phyloP scores from a whole-genome alignment of 306 rosid species.

The Fagus sylvatica region DNA sequence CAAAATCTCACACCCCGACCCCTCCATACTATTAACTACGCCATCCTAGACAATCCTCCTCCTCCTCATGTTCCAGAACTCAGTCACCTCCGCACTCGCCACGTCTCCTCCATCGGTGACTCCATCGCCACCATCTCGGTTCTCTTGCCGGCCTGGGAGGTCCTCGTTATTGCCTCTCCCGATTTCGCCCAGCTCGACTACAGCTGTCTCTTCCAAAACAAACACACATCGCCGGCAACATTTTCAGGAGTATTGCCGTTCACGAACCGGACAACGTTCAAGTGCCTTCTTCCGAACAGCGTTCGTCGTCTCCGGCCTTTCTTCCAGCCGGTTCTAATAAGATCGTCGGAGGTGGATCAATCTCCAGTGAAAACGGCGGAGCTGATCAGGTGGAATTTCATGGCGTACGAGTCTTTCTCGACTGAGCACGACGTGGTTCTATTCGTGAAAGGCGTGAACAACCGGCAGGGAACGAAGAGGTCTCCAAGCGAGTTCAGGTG shows the following conservation, averaged over 20 bases:
- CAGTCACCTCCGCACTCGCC: slow-evolving; percentile 30
- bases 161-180: slow-evolving; percentile 43
- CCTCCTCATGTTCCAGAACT: too few relatives aligned
- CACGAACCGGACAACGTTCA: slow-evolving; percentile 41
- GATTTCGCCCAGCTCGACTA: not conserved
- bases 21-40: too few relatives aligned
- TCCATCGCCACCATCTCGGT: slow-evolving; percentile 39
- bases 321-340: slow-evolving; percentile 39
- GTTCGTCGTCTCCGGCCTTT: slow-evolving; percentile 45
- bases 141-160: slow-evolving; percentile 67
- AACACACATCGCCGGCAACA: slow-evolving; percentile 34
- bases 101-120: slow-evolving; percentile 40
- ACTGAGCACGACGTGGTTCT: slow-evolving; percentile 60
- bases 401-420: slow-evolving; percentile 61
- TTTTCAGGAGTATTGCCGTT: slow-evolving; percentile 38
- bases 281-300: slow-evolving; percentile 46
- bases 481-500: slow-evolving; percentile 50
- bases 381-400: slow-evolving; percentile 48
- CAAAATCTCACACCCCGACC: not conserved
- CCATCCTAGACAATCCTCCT: too few relatives aligned
- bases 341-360: not conserved
- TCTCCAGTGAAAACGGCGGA: slow-evolving; percentile 15
- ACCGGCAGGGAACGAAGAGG: slow-evolving; percentile 45
- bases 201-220: slow-evolving; percentile 52
- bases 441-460: slow-evolving; percentile 66